A percentile compares a stretch with the other conserved stretches of the same genome.
Conservation (phyloP, 225 moss, liverwort and hornwort species). For the Physcomitrium patens region DNA sequence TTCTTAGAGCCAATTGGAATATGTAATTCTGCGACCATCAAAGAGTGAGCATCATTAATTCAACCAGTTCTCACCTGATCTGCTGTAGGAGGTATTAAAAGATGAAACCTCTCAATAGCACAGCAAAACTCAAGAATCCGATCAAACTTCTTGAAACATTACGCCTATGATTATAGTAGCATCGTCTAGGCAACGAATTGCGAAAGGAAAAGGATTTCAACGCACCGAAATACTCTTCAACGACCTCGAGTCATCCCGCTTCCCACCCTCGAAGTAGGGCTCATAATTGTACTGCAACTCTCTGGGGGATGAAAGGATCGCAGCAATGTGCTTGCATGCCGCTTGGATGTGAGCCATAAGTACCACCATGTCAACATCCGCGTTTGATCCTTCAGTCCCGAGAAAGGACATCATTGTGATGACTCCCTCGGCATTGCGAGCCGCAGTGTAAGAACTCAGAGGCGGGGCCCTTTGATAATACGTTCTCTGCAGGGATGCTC, state of each 20-base stretch:
- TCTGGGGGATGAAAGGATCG: constrained; percentile 73
- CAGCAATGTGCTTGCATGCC: constrained; percentile 80
- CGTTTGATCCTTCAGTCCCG: constrained; percentile 56
- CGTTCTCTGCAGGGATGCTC: constrained; percentile 25
- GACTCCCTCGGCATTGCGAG: constrained; percentile 54
- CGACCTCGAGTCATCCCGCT: constrained; percentile 46
- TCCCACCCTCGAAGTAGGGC: constrained; percentile 33
- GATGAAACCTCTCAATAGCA: background rate
- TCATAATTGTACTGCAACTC: constrained; percentile 56
- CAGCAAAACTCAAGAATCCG: background rate
- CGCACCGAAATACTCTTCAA: constrained; percentile 61
- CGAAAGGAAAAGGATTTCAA: constrained; percentile 22
- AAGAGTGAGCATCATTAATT: constrained; percentile 59
- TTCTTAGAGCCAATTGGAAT: constrained; percentile 79
- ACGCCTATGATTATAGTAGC: background rate
- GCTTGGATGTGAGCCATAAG: constrained; percentile 80
- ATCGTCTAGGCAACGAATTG: background rate
- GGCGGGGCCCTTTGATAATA: constrained; percentile 51
- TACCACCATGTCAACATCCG: constrained; percentile 72
- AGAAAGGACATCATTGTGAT: constrained; percentile 65
- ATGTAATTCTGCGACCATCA: constrained; percentile 96
- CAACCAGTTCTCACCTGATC: constrained; percentile 19
- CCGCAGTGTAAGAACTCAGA: constrained; percentile 54
- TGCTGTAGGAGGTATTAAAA: too few species aligned
- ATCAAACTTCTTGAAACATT: background rate